Conservation (phyloP, 1,139 yeast genomes). For the Geotrichum cucujoidarum region DNA sequence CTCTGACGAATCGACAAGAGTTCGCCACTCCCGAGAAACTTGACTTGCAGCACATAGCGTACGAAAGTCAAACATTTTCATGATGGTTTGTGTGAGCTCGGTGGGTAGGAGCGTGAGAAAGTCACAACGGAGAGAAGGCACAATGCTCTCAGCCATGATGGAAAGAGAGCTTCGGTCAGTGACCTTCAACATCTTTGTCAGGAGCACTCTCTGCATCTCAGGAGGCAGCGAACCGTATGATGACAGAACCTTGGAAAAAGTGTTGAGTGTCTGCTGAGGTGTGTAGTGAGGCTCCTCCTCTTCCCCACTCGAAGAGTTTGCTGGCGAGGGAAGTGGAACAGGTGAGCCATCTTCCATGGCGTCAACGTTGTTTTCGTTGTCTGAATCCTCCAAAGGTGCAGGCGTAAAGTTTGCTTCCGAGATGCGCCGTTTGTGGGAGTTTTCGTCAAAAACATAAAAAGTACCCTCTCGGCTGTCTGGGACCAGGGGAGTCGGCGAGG, state of each 20-base stretch:
- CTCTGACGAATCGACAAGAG: slow-evolving; percentile 53
- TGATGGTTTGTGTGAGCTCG: slow-evolving; percentile 69
- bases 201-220: slow-evolving; percentile 9
- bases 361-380: slow-evolving; percentile 4
- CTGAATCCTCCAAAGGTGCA: slow-evolving; percentile 10
- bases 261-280: slow-evolving; percentile 7
- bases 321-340: slow-evolving; percentile 12
- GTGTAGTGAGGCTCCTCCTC: slow-evolving; percentile 7
- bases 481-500: slow-evolving; percentile 6
- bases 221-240: slow-evolving; percentile 9
- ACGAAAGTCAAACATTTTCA: slow-evolving; percentile 58
- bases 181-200: slow-evolving; percentile 9
- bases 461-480: background rate
- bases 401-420: slow-evolving; percentile 1
- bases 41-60: slow-evolving; percentile 59
- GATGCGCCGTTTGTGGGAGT: slow-evolving; percentile 4
- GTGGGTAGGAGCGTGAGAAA: slow-evolving; percentile 64
- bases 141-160: slow-evolving; percentile 55
- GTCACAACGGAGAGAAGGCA: slow-evolving; percentile 65
- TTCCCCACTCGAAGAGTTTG: slow-evolving; percentile 9
- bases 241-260: slow-evolving; percentile 4
- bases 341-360: slow-evolving; percentile 11
- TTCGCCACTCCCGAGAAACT: slow-evolving; percentile 70
- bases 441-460: slow-evolving; percentile 5
- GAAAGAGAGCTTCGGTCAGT: slow-evolving; percentile 62